Evolutionary conservation across 768 basidiomycete genomes (phyloP).

Genomic region (Psilocybe azurescens): DNA sequence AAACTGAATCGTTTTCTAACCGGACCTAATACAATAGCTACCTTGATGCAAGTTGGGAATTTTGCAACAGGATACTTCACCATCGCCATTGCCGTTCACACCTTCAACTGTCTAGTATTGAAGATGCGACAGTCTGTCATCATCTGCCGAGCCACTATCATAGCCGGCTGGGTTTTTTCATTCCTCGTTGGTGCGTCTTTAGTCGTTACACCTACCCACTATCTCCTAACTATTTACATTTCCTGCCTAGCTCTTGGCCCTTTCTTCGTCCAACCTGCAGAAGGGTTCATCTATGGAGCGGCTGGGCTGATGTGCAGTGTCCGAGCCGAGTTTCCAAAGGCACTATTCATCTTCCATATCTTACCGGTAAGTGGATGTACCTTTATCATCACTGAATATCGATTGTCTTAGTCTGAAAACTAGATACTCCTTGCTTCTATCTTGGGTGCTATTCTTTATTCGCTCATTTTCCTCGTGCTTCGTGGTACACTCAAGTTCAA

Average conservation of each 20-base stretch:
- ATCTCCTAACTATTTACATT: not conserved
- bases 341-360: slow-evolving; percentile 58
- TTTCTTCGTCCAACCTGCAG: slow-evolving; percentile 32
- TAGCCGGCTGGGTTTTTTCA: slow-evolving; percentile 60
- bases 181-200: slow-evolving; percentile 51
- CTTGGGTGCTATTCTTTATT: slow-evolving; percentile 60
- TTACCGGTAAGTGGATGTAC: slow-evolving; percentile 55
- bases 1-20: not conserved
- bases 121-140: slow-evolving; percentile 55
- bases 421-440: slow-evolving; percentile 66
- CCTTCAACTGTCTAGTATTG: slow-evolving; percentile 69
- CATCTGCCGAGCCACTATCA: slow-evolving; percentile 46
- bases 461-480: slow-evolving; percentile 64
- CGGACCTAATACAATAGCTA: slow-evolving; percentile 37
- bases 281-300: slow-evolving; percentile 53
- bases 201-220: not conserved
- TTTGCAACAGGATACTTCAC: slow-evolving; percentile 70
- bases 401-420: not conserved
- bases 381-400: not conserved
- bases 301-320: slow-evolving; percentile 60
- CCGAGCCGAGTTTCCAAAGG: slow-evolving; percentile 41
- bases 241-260: slow-evolving; percentile 39
- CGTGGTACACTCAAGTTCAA: slow-evolving; percentile 59
- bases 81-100: slow-evolving; percentile 66
- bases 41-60: slow-evolving; percentile 65